These are phyloP conservation scores for Fusarium algeriense DNA, from an alignment of 2,329 filamentous ascomycete genomes.

Conservation along the genomic window DNA sequence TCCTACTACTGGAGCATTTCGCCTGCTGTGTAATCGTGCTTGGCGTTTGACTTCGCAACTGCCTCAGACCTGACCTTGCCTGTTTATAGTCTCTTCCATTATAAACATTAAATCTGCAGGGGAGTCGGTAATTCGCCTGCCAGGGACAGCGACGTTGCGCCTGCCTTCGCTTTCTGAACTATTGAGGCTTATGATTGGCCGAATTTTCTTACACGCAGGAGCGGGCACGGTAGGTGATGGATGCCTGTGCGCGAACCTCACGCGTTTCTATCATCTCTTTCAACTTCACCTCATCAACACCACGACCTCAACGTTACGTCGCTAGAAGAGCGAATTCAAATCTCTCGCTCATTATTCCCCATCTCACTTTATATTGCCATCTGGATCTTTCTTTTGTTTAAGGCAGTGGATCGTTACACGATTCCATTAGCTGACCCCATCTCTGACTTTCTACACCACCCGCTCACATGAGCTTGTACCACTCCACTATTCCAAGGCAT, in stretches of 20 bases:
- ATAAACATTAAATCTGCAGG: background rate
- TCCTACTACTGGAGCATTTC: background rate
- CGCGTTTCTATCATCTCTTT: conserved; percentile 28
- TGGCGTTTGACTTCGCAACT: background rate
- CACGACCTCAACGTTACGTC: background rate
- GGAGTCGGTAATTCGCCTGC: background rate
- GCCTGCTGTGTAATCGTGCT: background rate
- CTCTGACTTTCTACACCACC: conserved; percentile 6
- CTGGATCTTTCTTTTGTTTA: conserved; percentile 11
- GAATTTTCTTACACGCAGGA: conserved; percentile 14
- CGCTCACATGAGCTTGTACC: conserved; percentile 35
- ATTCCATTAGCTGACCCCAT: conserved; percentile 16
- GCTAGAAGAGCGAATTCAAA: background rate
- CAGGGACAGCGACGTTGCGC: background rate
- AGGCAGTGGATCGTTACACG: conserved; percentile 31
- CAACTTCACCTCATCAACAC: background rate
- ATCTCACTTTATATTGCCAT: conserved; percentile 24
- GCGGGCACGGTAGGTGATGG: conserved; percentile 10
- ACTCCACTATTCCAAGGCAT: conserved; percentile 15
- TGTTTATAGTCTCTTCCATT: background rate
- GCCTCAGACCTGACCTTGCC: background rate
- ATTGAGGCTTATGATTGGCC: conserved; percentile 30
- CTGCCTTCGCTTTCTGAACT: background rate
- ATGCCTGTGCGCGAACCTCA: conserved; percentile 37
- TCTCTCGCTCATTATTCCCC: background rate